Evolutionary conservation across 2,329 filamentous ascomycete genomes (phyloP).

Genomic region (Colletotrichum ledebouriae): DNA sequence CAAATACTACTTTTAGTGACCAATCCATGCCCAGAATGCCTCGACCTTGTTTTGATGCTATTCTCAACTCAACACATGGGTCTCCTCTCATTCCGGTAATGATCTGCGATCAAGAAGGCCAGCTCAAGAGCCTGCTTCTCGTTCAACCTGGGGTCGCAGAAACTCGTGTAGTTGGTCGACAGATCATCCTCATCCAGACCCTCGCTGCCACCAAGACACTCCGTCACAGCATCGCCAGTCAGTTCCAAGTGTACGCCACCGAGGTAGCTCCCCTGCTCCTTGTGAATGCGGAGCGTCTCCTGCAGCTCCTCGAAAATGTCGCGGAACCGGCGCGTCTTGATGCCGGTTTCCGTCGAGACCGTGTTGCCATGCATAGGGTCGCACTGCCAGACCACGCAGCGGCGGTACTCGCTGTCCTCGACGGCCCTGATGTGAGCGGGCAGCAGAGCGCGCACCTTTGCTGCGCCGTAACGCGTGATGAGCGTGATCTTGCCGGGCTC

Average conservation of each 20-base stretch:
- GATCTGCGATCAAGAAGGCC: slow-evolving; percentile 91
- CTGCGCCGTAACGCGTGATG: slow-evolving; percentile 93
- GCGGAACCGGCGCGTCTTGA: slow-evolving; percentile 93
- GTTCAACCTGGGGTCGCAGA: slow-evolving; percentile 94
- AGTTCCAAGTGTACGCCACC: slow-evolving; percentile 96
- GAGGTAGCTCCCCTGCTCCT: slow-evolving; percentile 84
- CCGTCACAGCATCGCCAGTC: slow-evolving; percentile 95
- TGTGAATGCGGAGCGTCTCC: slow-evolving; percentile 87
- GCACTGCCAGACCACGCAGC: slow-evolving; percentile 92
- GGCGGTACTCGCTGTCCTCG: slow-evolving; percentile 77
- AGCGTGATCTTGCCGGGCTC: slow-evolving; percentile 95
- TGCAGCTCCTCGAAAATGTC: slow-evolving; percentile 91
- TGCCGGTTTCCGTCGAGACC: slow-evolving; percentile 75
- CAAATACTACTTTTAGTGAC: slow-evolving; percentile 27
- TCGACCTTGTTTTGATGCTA: background rate
- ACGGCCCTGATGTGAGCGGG: slow-evolving; percentile 91
- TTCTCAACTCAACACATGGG: slow-evolving; percentile 18
- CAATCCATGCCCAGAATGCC: slow-evolving; percentile 14
- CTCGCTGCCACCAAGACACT: slow-evolving; percentile 92
- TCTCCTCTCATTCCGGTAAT: slow-evolving; percentile 65
- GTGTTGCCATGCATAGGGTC: slow-evolving; percentile 98
- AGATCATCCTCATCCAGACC: slow-evolving; percentile 90
- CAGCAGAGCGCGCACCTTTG: slow-evolving; percentile 80
- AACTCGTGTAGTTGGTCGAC: slow-evolving; percentile 92
- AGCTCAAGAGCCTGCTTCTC: slow-evolving; percentile 98